Evolutionary conservation across 306 rosid species (phyloP).

Genomic region (Pterocarpus santalinus): DNA sequence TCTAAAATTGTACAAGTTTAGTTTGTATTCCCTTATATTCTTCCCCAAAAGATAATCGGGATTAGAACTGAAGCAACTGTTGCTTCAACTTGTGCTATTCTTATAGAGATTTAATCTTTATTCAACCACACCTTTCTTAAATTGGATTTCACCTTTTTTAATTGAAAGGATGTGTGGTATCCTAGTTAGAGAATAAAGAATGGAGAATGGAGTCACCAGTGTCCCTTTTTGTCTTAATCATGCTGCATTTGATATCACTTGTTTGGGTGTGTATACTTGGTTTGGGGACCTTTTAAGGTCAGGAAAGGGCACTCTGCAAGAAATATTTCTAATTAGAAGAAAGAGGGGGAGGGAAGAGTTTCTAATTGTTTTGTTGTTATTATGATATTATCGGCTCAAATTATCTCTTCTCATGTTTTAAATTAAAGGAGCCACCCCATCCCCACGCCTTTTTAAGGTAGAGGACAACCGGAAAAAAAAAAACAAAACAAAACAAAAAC

Average conservation of each 20-base stretch:
- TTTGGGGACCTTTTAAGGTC: not conserved
- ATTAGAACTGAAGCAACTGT: not conserved
- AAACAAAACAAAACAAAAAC: no score
- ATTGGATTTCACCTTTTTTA: conserved; percentile 9
- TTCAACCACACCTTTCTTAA: not conserved
- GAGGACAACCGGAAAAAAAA: no score
- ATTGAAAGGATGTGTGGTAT: not conserved
- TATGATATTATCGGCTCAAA: not conserved
- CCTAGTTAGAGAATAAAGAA: conserved; percentile 24
- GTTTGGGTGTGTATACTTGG: not conserved
- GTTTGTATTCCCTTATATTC: not conserved
- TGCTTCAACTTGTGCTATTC: not conserved
- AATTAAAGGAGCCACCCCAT: not conserved
- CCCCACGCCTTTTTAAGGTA: not conserved
- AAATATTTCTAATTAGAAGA: conserved; percentile 16
- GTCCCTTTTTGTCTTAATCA: not conserved
- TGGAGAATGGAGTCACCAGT: not conserved
- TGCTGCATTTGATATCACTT: not conserved
- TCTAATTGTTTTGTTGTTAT: not conserved
- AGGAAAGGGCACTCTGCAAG: conserved; percentile 13
- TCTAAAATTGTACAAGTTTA: not conserved
- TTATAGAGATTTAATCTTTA: conserved; percentile 2
- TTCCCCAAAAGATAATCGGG: not conserved
- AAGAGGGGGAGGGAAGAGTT: conserved; percentile 1
- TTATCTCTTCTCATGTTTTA: not conserved